phyloP scores from a whole-genome alignment of 1,139 yeast species.

The Kluyveromyces sp. region DNA sequence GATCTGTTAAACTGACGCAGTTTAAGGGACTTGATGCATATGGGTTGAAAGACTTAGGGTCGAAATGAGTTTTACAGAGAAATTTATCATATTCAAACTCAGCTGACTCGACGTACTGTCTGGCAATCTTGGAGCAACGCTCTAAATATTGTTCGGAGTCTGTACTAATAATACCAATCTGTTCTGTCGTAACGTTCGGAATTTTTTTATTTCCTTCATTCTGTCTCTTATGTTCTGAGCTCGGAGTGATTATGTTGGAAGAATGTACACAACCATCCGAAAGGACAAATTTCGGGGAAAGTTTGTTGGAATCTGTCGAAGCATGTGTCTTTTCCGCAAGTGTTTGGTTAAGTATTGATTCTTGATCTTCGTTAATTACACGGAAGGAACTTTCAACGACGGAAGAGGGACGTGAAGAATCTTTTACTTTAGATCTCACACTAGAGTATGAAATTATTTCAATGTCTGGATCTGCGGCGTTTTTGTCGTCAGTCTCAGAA shows the following conservation, averaged over 20 bases:
- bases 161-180: not conserved
- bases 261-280: too few species aligned
- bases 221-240: too few species aligned
- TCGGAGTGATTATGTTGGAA: too few species aligned
- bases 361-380: not conserved
- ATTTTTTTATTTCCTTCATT: too few species aligned
- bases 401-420: not conserved
- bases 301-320: too few species aligned
- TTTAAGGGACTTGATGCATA: not conserved
- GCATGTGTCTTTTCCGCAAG: too few species aligned
- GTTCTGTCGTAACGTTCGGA: too few species aligned
- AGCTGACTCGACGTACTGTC: not conserved
- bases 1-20: not conserved
- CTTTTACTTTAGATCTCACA: not conserved
- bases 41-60: constrained; percentile 1
- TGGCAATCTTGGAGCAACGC: constrained; percentile 1
- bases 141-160: not conserved
- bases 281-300: too few species aligned
- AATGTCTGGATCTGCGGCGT: not conserved
- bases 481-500: too few species aligned
- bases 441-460: not conserved
- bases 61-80: not conserved
- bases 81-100: constrained; percentile 2
- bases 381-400: not conserved
- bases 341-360: not conserved